Percentiles rank a stretch among this genome's conserved stretches.
These are phyloP conservation scores for Irpex sp. DNA, from an alignment of 1,284 basidiomycete genomes.

Conservation along the genomic window DNA sequence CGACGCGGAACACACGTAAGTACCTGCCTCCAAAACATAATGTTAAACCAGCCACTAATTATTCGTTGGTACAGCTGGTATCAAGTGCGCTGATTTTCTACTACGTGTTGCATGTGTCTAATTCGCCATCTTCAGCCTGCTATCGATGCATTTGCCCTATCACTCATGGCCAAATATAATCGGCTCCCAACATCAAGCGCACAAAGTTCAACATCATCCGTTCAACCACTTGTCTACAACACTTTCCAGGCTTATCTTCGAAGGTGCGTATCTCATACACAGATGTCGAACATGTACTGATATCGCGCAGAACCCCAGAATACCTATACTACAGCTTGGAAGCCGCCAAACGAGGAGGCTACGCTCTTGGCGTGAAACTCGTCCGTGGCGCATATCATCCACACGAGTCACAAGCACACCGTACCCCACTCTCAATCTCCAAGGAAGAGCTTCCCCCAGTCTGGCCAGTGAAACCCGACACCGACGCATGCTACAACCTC, in stretches of 20 bases:
- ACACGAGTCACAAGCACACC: slow-evolving; percentile 62
- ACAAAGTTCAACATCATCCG: slow-evolving; percentile 4
- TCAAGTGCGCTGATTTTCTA: slow-evolving; percentile 32
- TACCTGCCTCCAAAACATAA: slow-evolving; percentile 1
- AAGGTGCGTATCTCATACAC: slow-evolving; percentile 37
- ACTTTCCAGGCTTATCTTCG: slow-evolving; percentile 87
- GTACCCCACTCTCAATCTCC: slow-evolving; percentile 42
- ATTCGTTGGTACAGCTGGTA: slow-evolving; percentile 51
- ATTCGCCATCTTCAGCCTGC: slow-evolving; percentile 53
- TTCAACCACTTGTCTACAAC: slow-evolving; percentile 71
- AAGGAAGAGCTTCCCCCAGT: slow-evolving; percentile 61
- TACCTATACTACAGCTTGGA: slow-evolving; percentile 66
- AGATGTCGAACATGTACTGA: slow-evolving; percentile 1
- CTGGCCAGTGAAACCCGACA: slow-evolving; percentile 67
- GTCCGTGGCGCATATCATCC: slow-evolving; percentile 94
- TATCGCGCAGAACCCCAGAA: slow-evolving; percentile 50
- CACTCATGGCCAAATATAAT: slow-evolving; percentile 78
- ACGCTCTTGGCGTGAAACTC: slow-evolving; percentile 89
- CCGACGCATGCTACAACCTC: slow-evolving; percentile 78
- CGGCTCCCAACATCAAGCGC: slow-evolving; percentile 31
- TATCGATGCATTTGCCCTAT: slow-evolving; percentile 74
- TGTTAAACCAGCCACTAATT: background rate
- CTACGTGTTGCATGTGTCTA: background rate
- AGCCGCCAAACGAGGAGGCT: slow-evolving; percentile 70
- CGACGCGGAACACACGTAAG: slow-evolving; percentile 79